A percentile compares a stretch with the other conserved stretches of the same genome.
Evolutionary conservation across 2,329 filamentous ascomycete species (phyloP).

Genomic region (Alternaria solani): DNA sequence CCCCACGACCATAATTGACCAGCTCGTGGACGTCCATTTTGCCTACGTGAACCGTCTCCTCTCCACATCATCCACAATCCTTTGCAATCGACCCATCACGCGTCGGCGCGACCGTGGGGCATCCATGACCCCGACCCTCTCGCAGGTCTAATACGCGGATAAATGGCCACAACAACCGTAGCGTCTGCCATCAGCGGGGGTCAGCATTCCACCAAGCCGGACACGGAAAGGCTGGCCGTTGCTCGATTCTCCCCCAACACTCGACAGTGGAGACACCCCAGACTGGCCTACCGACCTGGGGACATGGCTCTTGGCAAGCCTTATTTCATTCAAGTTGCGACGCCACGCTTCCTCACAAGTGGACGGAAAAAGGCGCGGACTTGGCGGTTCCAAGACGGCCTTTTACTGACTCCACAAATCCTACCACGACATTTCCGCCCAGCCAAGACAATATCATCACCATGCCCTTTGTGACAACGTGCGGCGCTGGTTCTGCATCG

Average conservation of each 20-base stretch:
- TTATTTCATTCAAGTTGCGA: not conserved
- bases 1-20: not conserved
- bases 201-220: not conserved
- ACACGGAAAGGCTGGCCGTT: constrained; percentile 2
- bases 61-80: constrained; percentile 8
- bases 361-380: constrained; percentile 26
- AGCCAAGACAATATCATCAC: constrained; percentile 14
- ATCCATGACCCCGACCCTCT: constrained; percentile 11
- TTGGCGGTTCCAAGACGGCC: constrained; percentile 34
- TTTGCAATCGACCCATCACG: constrained; percentile 15
- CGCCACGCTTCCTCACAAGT: constrained; percentile 17
- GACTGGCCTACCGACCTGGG: not conserved
- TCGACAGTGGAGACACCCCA: constrained; percentile 7
- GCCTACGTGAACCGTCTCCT: constrained; percentile 1
- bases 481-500: not conserved
- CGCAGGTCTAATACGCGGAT: constrained; percentile 28
- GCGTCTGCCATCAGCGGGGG: constrained; percentile 15
- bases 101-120: constrained; percentile 20
- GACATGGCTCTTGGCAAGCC: not conserved
- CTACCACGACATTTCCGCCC: constrained; percentile 9
- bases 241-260: constrained; percentile 5
- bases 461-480: constrained; percentile 13
- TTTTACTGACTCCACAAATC: constrained; percentile 27
- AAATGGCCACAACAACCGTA: constrained; percentile 29
- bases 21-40: constrained; percentile 5